phyloP scores from a whole-genome alignment of 106 monocot species.

The Dendrobium catenatum region DNA sequence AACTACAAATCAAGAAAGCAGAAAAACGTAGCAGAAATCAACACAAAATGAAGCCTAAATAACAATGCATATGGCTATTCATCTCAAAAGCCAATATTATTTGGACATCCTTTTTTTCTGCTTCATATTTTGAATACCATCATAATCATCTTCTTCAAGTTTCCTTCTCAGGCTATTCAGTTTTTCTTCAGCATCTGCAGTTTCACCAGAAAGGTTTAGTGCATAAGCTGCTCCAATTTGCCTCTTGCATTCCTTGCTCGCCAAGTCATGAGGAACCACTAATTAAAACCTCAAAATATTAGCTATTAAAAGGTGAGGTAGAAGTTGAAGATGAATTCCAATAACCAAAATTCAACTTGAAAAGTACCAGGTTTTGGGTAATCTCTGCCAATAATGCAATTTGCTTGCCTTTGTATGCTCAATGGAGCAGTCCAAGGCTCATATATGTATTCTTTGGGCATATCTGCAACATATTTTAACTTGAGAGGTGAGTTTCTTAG shows the following conservation, averaged over 20 bases:
- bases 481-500: neutral
- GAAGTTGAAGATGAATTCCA: neutral
- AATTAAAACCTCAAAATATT: conserved; percentile 3
- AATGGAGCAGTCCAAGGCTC: conserved; percentile 90
- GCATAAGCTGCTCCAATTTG: conserved; percentile 69
- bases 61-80: neutral
- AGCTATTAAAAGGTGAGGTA: neutral
- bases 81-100: neutral
- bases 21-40: too few relatives aligned
- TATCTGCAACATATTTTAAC: conserved; percentile 36
- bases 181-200: conserved; percentile 9
- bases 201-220: conserved; percentile 15
- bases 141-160: conserved; percentile 15
- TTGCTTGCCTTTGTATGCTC: conserved; percentile 65
- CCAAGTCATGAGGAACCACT: conserved; percentile 67
- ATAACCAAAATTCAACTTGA: neutral
- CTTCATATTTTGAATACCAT: conserved; percentile 11
- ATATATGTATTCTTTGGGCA: conserved; percentile 87
- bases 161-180: conserved; percentile 22
- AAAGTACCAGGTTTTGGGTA: conserved; percentile 73
- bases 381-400: conserved; percentile 79
- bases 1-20: too few relatives aligned
- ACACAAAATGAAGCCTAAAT: too few relatives aligned
- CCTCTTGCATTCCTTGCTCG: conserved; percentile 72
- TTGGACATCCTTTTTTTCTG: conserved; percentile 2